Percentiles rank a stretch among this genome's conserved stretches.
These are phyloP conservation scores for Phaeophleospora eucalypticola DNA, from an alignment of 2,329 filamentous ascomycete genomes.

Conservation along the genomic window DNA sequence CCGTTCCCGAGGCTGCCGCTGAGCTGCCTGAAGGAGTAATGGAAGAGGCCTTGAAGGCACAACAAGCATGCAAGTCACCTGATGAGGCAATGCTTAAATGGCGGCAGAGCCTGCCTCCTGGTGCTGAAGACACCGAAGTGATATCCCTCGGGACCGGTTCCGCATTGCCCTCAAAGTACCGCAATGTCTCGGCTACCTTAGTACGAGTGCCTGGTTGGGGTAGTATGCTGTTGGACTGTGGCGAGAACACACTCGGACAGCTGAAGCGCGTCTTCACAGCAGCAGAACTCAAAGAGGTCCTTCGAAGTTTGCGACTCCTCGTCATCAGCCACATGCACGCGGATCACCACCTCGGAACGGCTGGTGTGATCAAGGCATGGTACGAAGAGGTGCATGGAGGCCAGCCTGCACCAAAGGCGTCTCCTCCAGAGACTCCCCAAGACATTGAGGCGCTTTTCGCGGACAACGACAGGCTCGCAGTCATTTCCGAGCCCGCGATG, in stretches of 20 bases:
- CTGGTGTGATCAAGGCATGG: constrained; percentile 80
- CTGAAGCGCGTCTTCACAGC: constrained; percentile 68
- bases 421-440: constrained; percentile 11
- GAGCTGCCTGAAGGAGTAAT: constrained; percentile 48
- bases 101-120: constrained; percentile 61
- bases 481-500: constrained; percentile 71
- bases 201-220: constrained; percentile 78
- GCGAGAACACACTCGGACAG: constrained; percentile 88
- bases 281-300: constrained; percentile 62
- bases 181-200: constrained; percentile 88
- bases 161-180: constrained; percentile 83
- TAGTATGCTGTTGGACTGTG: constrained; percentile 86
- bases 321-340: constrained; percentile 96
- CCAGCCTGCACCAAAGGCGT: constrained; percentile 33
- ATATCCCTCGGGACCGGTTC: constrained; percentile 89
- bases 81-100: constrained; percentile 47
- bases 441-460: constrained; percentile 27
- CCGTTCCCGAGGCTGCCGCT: constrained; percentile 43
- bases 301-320: constrained; percentile 74
- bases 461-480: constrained; percentile 44
- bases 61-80: constrained; percentile 33
- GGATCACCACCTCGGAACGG: constrained; percentile 86
- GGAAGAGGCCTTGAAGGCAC: constrained; percentile 48
- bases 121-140: constrained; percentile 70
- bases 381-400: constrained; percentile 53